Base-by-base conservation (phyloP, 805 yeast genomes). In the Lachancea fermentati region DNA sequence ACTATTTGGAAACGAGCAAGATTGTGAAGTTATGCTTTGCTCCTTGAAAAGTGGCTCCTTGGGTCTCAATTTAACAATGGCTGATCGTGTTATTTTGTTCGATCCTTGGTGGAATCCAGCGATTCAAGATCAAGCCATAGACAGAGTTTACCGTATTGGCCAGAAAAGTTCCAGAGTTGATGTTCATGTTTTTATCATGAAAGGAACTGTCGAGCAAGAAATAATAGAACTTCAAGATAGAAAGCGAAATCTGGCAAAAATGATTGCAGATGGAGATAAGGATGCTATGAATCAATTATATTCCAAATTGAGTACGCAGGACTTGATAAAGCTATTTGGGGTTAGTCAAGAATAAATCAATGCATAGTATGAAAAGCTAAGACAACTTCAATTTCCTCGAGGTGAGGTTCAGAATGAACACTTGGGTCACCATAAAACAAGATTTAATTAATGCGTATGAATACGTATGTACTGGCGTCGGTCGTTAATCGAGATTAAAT, bases 91-190 rank as follows among this genome's bases (percentile, higher is more conserved):
- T 2, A 87, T 79, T 51, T 72, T 89, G 75, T 81, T 91, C 85
- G 97, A 89, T 54, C 96, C 97, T 0, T 89, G 96, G 93, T 89
- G 97, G 97, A 84, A 93, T 22, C 94, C 86, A 34, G 85, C 95
- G 35, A 78, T 82, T 39, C 96, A 87, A 53, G 86, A 85, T 37
- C 98, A 91, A 69, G 97, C 97, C 1, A 97, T 93, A 67, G 98
- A 91, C 66, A 81, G 98, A 66, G 97, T 97, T 0, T 97, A 91
- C 66, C 79, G 98, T 68, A 91, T 91, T 62, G 98, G 98, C 30
- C 97, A 89, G 57, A 66, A 67, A 8, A 74, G 70, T 18, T n/a
- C n/a, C n/a, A n/a, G n/a, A n/a, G n/a, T n/a, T n/a, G 72, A 71
- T 31, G 97, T 91, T 11, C 76, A 75, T 45, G 88, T 89, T 24